phyloP scores from a whole-genome alignment of 495 filamentous ascomycete genomes.

The Pyrenula aspistea region DNA sequence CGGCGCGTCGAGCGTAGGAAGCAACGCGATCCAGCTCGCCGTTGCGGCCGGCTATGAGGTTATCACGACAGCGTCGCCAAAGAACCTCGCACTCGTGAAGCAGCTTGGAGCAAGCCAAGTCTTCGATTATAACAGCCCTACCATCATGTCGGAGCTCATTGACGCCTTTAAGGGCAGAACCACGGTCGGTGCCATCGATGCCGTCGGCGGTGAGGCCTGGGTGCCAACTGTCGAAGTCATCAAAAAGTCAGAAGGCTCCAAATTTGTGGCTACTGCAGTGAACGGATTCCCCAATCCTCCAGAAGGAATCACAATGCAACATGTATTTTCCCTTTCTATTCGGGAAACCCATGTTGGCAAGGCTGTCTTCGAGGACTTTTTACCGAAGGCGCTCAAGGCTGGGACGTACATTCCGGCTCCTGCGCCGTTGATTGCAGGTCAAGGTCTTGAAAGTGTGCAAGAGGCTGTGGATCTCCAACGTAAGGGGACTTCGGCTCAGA shows the following conservation, averaged over 20 bases:
- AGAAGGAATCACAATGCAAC: background rate
- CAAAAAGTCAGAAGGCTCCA: background rate
- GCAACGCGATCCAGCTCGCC: conserved; percentile 50
- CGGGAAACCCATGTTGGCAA: conserved; percentile 9
- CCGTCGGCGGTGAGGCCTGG: conserved; percentile 2
- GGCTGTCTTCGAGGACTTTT: conserved; percentile 18
- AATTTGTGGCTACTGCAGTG: conserved; percentile 2
- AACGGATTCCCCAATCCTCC: background rate
- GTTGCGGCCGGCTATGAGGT: conserved; percentile 45
- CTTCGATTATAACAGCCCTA: conserved; percentile 42
- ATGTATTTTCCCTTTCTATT: background rate
- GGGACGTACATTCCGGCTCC: conserved; percentile 17
- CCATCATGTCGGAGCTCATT: conserved; percentile 17
- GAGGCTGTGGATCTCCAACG: conserved; percentile 22
- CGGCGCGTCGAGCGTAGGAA: conserved; percentile 45
- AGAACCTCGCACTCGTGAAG: conserved; percentile 41
- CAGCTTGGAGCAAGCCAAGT: conserved; percentile 39
- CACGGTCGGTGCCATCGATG: conserved; percentile 5
- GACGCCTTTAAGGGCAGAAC: conserved; percentile 7
- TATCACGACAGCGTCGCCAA: conserved; percentile 36
- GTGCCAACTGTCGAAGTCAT: conserved; percentile 6
- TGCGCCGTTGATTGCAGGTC: conserved; percentile 17
- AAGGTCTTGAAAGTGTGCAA: conserved; percentile 31
- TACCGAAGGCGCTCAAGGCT: conserved; percentile 18
- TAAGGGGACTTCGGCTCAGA: conserved; percentile 30